Conservation (phyloP, 345 rosid species). For the Lenwebbia sp. region DNA sequence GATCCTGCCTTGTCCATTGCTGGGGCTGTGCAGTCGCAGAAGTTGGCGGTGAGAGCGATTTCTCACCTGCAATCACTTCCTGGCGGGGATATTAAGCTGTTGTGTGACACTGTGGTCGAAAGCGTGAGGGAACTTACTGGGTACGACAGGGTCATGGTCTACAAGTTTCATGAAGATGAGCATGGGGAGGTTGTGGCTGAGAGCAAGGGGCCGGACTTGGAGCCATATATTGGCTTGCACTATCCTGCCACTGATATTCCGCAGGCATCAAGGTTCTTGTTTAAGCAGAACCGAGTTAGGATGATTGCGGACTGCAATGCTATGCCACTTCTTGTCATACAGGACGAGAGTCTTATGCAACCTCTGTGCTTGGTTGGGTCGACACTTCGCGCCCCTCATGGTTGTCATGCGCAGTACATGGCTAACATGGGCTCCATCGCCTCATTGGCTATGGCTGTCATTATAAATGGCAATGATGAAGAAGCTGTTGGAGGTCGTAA, state of each 20-base stretch:
- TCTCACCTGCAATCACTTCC: conserved; percentile 86
- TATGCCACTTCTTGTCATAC: conserved; percentile 43
- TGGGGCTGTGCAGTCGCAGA: conserved; percentile 97
- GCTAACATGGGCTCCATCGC: conserved; percentile 91
- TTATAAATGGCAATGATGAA: conserved; percentile 79
- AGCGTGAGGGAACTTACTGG: conserved; percentile 87
- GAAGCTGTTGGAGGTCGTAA: conserved; percentile 64
- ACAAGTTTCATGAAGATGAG: conserved; percentile 96
- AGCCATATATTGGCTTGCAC: conserved; percentile 87
- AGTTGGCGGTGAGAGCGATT: conserved; percentile 86
- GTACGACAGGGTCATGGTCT: conserved; percentile 94
- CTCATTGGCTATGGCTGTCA: conserved; percentile 82
- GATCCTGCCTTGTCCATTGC: conserved; percentile 96
- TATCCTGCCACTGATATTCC: conserved; percentile 98
- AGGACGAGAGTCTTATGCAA: conserved; percentile 72
- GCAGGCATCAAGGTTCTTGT: conserved; percentile 90
- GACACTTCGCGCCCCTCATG: conserved; percentile 94
- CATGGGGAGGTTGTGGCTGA: conserved; percentile 99
- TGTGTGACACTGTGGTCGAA: conserved; percentile 88
- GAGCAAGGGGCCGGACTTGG: conserved; percentile 66
- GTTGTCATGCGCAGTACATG: conserved; percentile 96
- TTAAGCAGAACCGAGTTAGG: conserved; percentile 91
- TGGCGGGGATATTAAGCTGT: conserved; percentile 76
- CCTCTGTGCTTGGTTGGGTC: conserved; percentile 95
- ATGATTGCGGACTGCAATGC: conserved; percentile 94